Evolutionary conservation across 345 rosid species (phyloP).

Genomic region (Carallia pectinifolia): DNA sequence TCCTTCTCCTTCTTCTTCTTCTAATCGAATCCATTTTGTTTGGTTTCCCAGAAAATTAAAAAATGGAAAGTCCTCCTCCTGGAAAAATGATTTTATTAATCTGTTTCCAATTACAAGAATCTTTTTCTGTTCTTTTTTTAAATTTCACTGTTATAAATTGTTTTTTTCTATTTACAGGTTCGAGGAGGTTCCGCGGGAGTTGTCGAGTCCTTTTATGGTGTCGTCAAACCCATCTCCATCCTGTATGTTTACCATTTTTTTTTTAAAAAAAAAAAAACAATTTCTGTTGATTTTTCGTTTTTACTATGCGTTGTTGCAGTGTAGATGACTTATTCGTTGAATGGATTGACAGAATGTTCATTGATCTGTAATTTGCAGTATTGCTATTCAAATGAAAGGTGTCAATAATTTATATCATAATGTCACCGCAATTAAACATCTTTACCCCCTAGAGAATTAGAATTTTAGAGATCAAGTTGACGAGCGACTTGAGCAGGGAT

Average conservation of each 20-base stretch:
- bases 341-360: too few relatives aligned
- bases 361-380: too few relatives aligned
- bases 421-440: background rate
- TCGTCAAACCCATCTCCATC: conserved; percentile 66
- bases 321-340: background rate
- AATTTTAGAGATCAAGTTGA: background rate
- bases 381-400: too few relatives aligned
- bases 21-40: background rate
- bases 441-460: background rate
- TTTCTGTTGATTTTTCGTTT: background rate
- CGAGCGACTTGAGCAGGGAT: background rate
- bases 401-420: too few relatives aligned
- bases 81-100: background rate
- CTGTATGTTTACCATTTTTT: conserved; percentile 37
- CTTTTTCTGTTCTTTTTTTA: background rate
- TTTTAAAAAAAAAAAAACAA: background rate
- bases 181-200: conserved; percentile 94
- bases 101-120: too few relatives aligned
- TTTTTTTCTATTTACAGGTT: conserved; percentile 39
- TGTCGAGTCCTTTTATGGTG: conserved; percentile 77
- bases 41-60: conserved; percentile 3
- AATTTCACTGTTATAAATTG: background rate
- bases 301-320: background rate
- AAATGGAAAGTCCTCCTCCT: background rate
- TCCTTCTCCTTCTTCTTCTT: too few relatives aligned